Conservation (phyloP, 1,284 basidiomycete genomes). For the Cutaneotrichosporon mucoides region DNA sequence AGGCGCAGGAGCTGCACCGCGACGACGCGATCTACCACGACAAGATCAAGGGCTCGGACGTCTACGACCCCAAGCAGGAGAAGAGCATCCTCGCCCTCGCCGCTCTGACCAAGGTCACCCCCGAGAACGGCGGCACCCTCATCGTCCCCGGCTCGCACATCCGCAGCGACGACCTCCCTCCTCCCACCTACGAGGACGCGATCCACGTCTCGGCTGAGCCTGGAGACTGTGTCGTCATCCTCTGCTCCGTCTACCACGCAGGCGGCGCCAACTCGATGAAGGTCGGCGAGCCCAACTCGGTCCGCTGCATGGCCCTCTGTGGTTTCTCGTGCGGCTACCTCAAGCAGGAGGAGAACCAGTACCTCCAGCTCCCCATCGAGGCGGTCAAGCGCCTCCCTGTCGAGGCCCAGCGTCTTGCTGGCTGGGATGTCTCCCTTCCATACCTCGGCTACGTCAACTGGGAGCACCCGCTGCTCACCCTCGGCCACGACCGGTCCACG, state of each 20-base stretch:
- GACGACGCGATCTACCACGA: constrained; percentile 22
- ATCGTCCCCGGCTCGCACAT: constrained; percentile 22
- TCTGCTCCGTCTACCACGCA: constrained; percentile 21
- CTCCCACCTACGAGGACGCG: constrained; percentile 19
- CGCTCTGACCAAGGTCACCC: constrained; percentile 13
- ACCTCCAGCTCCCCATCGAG: constrained; percentile 19
- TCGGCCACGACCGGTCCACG: constrained; percentile 15
- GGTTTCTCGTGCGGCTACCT: constrained; percentile 19
- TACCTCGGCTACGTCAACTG: constrained; percentile 23
- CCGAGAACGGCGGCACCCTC: constrained; percentile 22
- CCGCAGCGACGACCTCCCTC: constrained; percentile 18
- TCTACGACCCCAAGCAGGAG: constrained; percentile 15
- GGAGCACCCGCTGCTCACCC: constrained; percentile 18
- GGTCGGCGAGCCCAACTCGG: constrained; percentile 14
- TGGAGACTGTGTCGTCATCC: constrained; percentile 20
- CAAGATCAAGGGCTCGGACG: constrained; percentile 17
- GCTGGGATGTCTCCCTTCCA: constrained; percentile 17
- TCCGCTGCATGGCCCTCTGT: constrained; percentile 16
- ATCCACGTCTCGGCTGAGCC: constrained; percentile 13
- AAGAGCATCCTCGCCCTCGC: constrained; percentile 17
- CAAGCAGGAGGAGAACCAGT: constrained; percentile 24
- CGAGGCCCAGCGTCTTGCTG: constrained; percentile 17
- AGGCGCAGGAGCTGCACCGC: constrained; percentile 21
- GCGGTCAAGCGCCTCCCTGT: constrained; percentile 15
- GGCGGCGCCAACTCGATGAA: constrained; percentile 15